Percentiles rank a stretch among this genome's conserved stretches.
Evolutionary conservation across 1,139 yeast species (phyloP).

Genomic region (Protomyces inouyei): DNA sequence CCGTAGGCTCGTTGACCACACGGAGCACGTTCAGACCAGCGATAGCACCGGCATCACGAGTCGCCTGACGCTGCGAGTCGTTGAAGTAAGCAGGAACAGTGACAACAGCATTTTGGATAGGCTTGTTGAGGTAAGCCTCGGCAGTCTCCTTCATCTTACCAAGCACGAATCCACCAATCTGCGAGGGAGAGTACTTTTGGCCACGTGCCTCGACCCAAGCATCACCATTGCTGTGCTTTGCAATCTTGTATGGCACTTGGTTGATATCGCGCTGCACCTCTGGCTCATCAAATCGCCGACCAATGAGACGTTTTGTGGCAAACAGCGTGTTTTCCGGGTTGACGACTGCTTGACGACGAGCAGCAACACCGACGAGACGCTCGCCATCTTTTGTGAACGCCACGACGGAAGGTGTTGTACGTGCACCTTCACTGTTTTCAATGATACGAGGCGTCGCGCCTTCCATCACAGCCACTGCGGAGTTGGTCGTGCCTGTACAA

Average conservation of each 20-base stretch:
- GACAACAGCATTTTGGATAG: constrained; percentile 85
- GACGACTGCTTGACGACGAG: constrained; percentile 97
- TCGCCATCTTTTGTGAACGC: constrained; percentile 97
- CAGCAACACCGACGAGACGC: constrained; percentile 95
- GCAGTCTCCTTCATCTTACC: constrained; percentile 97
- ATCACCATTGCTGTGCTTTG: constrained; percentile 94
- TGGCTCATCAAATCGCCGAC: constrained; percentile 92
- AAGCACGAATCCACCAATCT: constrained; percentile 93
- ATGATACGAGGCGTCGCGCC: constrained; percentile 95
- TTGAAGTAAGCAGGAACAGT: constrained; percentile 98
- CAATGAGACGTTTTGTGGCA: constrained; percentile 97
- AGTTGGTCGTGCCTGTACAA: constrained; percentile 43
- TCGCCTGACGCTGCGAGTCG: constrained; percentile 98
- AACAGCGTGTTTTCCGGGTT: constrained; percentile 96
- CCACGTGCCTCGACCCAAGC: constrained; percentile 99
- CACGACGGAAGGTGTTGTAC: constrained; percentile 98
- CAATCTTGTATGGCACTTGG: constrained; percentile 95
- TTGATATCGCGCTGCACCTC: constrained; percentile 96
- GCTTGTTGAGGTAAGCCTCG: constrained; percentile 80
- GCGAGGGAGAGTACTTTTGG: constrained; percentile 90
- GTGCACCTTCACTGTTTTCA: constrained; percentile 97
- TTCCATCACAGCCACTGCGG: constrained; percentile 98
- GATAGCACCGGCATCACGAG: constrained; percentile 97
- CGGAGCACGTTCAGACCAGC: constrained; percentile 93
- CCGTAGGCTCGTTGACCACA: constrained; percentile 98